phyloP scores from a whole-genome alignment of 805 yeast species.

The Starmerella sp. region DNA sequence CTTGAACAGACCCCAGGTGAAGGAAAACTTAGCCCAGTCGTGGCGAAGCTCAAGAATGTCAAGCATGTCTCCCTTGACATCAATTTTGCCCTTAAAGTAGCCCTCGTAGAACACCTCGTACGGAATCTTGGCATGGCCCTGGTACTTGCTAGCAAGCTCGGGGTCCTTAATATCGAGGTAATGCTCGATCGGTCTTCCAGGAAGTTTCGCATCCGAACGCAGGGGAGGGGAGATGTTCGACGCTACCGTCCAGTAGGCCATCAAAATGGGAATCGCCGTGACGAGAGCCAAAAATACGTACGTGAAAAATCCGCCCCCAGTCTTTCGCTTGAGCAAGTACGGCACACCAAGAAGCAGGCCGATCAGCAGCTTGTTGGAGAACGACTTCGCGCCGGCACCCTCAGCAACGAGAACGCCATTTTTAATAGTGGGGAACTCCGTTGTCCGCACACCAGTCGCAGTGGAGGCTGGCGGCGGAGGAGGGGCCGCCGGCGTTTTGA shows the following conservation, averaged over 20 bases:
- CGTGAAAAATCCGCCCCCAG: constrained; percentile 58
- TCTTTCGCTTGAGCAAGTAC: constrained; percentile 45
- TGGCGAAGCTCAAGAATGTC: constrained; percentile 79
- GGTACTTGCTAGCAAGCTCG: constrained; percentile 54
- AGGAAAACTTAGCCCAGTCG: constrained; percentile 78
- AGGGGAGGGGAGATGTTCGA: constrained; percentile 72
- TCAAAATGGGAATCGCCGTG: constrained; percentile 54
- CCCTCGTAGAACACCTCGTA: constrained; percentile 87
- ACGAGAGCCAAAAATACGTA: constrained; percentile 50
- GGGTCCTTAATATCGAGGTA: constrained; percentile 74
- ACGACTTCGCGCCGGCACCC: constrained; percentile 74
- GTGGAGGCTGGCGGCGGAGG: constrained; percentile 34
- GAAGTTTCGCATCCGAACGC: constrained; percentile 64
- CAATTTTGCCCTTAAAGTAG: constrained; percentile 71
- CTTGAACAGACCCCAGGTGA: constrained; percentile 65
- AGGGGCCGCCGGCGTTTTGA: constrained; percentile 48
- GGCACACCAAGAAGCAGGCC: constrained; percentile 49
- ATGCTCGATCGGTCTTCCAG: constrained; percentile 65
- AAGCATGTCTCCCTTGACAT: constrained; percentile 77
- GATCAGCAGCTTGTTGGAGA: constrained; percentile 48
- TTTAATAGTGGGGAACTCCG: constrained; percentile 55
- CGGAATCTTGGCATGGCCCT: constrained; percentile 69
- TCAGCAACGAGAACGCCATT: constrained; percentile 87
- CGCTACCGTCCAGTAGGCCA: constrained; percentile 71
- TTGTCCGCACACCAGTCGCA: constrained; percentile 37